These are phyloP conservation scores for Pleochaeta shiraiana DNA, from an alignment of 2,329 filamentous ascomycete species.

Conservation along the genomic window DNA sequence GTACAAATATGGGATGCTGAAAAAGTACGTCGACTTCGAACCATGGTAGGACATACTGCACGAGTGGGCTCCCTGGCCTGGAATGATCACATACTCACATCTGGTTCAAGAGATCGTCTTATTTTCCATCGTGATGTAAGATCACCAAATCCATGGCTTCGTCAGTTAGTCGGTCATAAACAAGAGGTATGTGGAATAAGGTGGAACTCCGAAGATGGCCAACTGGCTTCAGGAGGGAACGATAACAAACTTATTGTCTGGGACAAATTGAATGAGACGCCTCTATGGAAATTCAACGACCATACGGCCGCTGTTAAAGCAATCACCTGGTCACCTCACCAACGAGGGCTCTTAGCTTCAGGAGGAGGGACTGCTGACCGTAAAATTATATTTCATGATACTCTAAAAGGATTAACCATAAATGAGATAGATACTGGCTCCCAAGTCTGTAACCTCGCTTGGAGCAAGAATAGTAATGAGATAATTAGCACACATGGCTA, in stretches of 20 bases:
- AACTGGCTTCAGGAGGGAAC: conserved; percentile 88
- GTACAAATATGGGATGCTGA: conserved; percentile 98
- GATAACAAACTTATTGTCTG: conserved; percentile 99
- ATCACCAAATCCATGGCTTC: conserved; percentile 72
- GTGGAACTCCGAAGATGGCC: conserved; percentile 93
- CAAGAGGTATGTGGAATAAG: conserved; percentile 94
- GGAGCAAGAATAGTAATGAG: conserved; percentile 95
- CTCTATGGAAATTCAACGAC: conserved; percentile 82
- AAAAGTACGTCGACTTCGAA: conserved; percentile 60
- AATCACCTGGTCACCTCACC: conserved; percentile 94
- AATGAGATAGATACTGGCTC: conserved; percentile 92
- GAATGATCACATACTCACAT: conserved; percentile 96
- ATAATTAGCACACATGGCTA: conserved; percentile 96
- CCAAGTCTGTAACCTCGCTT: conserved; percentile 96
- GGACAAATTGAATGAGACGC: conserved; percentile 87
- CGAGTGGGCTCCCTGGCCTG: conserved; percentile 87
- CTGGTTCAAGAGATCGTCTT: conserved; percentile 75
- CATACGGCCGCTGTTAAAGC: conserved; percentile 95
- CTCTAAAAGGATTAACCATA: conserved; percentile 53
- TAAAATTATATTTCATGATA: conserved; percentile 97
- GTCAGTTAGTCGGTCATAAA: conserved; percentile 80
- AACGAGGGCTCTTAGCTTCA: conserved; percentile 80
- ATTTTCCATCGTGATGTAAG: conserved; percentile 95
- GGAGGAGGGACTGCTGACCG: conserved; percentile 91
- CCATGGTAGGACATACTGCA: conserved; percentile 92